These are phyloP conservation scores for Malassezia obtusa DNA, from an alignment of 1,284 basidiomycete species.

Conservation along the genomic window DNA sequence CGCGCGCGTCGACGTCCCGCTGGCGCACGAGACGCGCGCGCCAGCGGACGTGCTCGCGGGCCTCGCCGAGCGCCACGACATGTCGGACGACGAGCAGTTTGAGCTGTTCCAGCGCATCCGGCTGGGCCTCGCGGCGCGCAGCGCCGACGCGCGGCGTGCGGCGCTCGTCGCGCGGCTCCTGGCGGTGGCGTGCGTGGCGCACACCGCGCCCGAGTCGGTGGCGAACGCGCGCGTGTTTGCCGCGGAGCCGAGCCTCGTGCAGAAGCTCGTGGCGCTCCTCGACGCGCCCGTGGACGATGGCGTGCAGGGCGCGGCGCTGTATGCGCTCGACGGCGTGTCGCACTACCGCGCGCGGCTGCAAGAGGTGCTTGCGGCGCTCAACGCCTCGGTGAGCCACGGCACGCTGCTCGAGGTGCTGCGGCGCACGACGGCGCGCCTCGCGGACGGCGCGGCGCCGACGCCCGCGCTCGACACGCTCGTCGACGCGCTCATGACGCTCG, in stretches of 20 bases:
- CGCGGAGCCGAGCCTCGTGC: constrained; percentile 78
- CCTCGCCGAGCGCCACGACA: constrained; percentile 58
- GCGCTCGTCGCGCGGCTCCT: constrained; percentile 72
- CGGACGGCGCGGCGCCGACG: neutral
- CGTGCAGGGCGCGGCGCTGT: constrained; percentile 67
- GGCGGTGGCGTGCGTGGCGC: constrained; percentile 67
- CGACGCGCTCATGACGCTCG: constrained; percentile 61
- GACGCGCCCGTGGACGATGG: constrained; percentile 24
- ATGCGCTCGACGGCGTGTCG: constrained; percentile 78
- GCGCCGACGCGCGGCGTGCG: constrained; percentile 63
- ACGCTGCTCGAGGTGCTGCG: constrained; percentile 51
- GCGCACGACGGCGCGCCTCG: constrained; percentile 10
- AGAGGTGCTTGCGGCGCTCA: constrained; percentile 81
- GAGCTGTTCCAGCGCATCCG: constrained; percentile 81
- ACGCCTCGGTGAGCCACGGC: constrained; percentile 92
- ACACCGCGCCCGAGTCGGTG: constrained; percentile 56
- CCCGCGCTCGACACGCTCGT: constrained; percentile 33
- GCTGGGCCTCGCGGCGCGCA: constrained; percentile 60
- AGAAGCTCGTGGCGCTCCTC: constrained; percentile 30
- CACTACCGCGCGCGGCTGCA: constrained; percentile 71
- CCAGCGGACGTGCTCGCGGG: constrained; percentile 58
- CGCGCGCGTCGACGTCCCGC: constrained; percentile 25
- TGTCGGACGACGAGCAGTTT: constrained; percentile 77
- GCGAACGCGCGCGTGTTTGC: constrained; percentile 75
- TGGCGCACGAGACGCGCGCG: constrained; percentile 16